These are phyloP conservation scores for Spathaspora sp. DNA, from an alignment of 805 yeast species.

Conservation along the genomic window DNA sequence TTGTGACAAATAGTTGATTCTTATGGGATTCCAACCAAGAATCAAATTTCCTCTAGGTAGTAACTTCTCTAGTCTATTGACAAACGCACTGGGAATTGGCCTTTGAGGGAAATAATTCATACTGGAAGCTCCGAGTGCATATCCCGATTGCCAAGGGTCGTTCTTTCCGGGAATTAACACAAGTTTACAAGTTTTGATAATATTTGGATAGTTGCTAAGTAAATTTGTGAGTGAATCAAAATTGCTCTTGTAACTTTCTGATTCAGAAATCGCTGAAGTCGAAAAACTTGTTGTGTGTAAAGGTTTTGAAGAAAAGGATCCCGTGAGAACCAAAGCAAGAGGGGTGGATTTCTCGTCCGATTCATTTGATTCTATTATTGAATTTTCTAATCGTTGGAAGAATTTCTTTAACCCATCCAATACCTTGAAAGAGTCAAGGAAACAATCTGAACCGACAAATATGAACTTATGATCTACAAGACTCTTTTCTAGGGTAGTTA, in stretches of 20 bases:
- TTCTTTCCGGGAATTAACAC: conserved; percentile 83
- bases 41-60: conserved; percentile 29
- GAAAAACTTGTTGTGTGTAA: conserved; percentile 55
- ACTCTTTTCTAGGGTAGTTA: conserved; percentile 55
- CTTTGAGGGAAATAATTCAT: conserved; percentile 54
- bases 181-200: conserved; percentile 53
- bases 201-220: conserved; percentile 53
- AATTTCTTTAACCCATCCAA: conserved; percentile 66
- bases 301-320: conserved; percentile 73
- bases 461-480: conserved; percentile 56
- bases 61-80: conserved; percentile 56
- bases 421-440: conserved; percentile 55
- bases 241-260: conserved; percentile 56
- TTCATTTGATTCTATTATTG: conserved; percentile 31
- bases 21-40: conserved; percentile 68
- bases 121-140: conserved; percentile 51
- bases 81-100: conserved; percentile 68
- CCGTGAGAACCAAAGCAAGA: conserved; percentile 69
- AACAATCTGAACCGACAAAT: conserved; percentile 72
- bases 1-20: conserved; percentile 76
- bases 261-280: conserved; percentile 43
- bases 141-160: conserved; percentile 88
- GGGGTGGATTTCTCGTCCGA: conserved; percentile 46
- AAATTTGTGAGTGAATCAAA: conserved; percentile 75
- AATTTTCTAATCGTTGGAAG: conserved; percentile 46